These are phyloP conservation scores for Candida sp. DNA, from an alignment of 1,139 yeast species.

Conservation along the genomic window DNA sequence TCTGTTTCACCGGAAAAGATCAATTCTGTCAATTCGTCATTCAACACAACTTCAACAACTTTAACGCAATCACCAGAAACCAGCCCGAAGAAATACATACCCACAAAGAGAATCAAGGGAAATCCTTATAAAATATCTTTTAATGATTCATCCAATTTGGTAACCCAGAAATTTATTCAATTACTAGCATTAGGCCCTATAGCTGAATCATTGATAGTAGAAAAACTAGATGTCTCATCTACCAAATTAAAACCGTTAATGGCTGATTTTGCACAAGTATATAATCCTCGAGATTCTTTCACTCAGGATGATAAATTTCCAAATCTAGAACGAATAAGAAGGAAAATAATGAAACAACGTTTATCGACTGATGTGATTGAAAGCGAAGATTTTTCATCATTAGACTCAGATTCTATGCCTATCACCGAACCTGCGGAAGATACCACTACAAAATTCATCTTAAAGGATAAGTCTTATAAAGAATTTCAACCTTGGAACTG, in stretches of 20 bases:
- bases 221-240: constrained; percentile 9
- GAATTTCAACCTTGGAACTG: constrained; percentile 41
- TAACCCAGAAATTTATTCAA: constrained; percentile 25
- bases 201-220: constrained; percentile 13
- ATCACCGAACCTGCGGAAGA: neutral
- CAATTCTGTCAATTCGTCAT: constrained; percentile 1
- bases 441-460: constrained; percentile 14
- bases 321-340: constrained; percentile 1
- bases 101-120: neutral
- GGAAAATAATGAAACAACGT: neutral
- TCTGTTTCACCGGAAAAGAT: neutral
- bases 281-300: constrained; percentile 30
- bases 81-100: constrained; percentile 1
- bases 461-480: constrained; percentile 43
- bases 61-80: constrained; percentile 4
- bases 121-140: constrained; percentile 16
- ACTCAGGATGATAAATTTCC: constrained; percentile 33
- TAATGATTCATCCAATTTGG: constrained; percentile 18
- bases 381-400: neutral
- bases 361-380: neutral
- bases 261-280: constrained; percentile 24
- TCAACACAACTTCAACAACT: constrained; percentile 1
- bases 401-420: neutral
- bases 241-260: constrained; percentile 8
- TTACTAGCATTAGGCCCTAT: constrained; percentile 41